Base-by-base conservation (phyloP, 345 rosid genomes). In the Carallia pectinifolia region DNA sequence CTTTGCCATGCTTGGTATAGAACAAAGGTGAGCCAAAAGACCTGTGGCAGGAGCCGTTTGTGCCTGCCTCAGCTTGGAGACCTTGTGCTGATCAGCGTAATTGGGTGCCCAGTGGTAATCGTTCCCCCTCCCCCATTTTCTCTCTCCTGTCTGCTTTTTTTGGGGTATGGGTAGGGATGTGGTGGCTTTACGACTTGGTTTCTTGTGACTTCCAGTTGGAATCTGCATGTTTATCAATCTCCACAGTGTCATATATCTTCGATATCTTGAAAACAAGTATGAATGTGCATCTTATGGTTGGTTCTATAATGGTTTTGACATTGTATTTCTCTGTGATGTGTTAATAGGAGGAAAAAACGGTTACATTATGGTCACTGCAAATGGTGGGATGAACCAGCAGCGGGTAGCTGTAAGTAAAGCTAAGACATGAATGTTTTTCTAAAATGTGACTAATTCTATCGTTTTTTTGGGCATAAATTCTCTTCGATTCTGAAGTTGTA, bases 321-420 rank as follows among this genome's bases (percentile, higher is more conserved):
- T 50, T 23, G 15, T 34, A 64, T 30, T 53, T 71, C 44, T 75
- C 54, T 68, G 53, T 76, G 48, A 68, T 30, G 36, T 3, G 61
- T 36, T 30, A 23, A n/a, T 66, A 92, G 99, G 83, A 64, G 96
- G 92, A 53, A 87, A 80, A 53, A 95, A 90, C 61, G 99, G 99
- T 79, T 95, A 92, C 80, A 84, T 95, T 66, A 71, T 88, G 87
- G 78, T 92, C 66, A 95, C 99, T 70, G 98, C 98, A 72, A 95
- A 95, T 85, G 99, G 99, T 68, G 99, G 99, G 27, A 86, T 95
- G 52, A 95, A 89, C 77, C 99, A 95, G 87, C 99, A 92, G 76
- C 79, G 98, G 73, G 99, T 95, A 19, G 97, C 99, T 73, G 99
- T 92, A 85, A 89, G 97, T 74, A 58, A 52, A 80, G n/a, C 66